Percentiles rank a stretch among this genome's conserved stretches.
phyloP scores from a whole-genome alignment of 164 flowering plant genomes.

The Vitis riparia region DNA sequence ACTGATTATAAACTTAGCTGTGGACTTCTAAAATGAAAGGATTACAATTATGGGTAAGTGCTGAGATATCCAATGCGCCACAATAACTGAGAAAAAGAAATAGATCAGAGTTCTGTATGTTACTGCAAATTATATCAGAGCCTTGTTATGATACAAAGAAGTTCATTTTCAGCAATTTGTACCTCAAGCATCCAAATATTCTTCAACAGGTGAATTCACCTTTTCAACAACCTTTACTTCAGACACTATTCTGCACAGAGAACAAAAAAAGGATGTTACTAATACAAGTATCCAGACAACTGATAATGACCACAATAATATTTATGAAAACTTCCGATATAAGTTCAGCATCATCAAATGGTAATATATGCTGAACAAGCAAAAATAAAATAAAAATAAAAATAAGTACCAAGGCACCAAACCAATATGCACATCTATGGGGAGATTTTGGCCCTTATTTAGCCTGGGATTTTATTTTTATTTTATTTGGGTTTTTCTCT shows the following conservation, averaged over 20 bases:
- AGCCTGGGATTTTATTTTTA: no score
- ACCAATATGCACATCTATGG: no score
- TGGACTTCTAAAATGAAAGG: slow-evolving; percentile 5
- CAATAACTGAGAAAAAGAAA: slow-evolving; percentile 9
- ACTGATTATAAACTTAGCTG: slow-evolving; percentile 7
- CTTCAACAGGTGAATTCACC: slow-evolving; percentile 31
- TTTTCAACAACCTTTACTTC: slow-evolving; percentile 26
- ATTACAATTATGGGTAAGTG: slow-evolving; percentile 10
- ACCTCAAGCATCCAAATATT: slow-evolving; percentile 19
- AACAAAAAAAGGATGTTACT: slow-evolving; percentile 5
- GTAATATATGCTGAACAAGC: no score
- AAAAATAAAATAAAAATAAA: no score
- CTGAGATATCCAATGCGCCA: slow-evolving; percentile 20
- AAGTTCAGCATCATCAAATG: no score
- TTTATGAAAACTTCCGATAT: no score
- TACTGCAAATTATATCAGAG: slow-evolving; percentile 16
- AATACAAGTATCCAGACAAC: background rate
- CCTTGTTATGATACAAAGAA: slow-evolving; percentile 24
- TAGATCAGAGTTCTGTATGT: slow-evolving; percentile 5
- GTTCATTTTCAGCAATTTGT: slow-evolving; percentile 18
- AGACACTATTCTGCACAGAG: slow-evolving; percentile 30
- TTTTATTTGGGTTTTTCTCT: no score
- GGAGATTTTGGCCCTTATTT: no score
- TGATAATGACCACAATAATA: no score
- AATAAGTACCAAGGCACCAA: no score